A percentile compares a stretch with the other conserved stretches of the same genome.
Evolutionary conservation across 2,329 filamentous ascomycete genomes (phyloP).

Genomic region (Penicillium brasilianum): DNA sequence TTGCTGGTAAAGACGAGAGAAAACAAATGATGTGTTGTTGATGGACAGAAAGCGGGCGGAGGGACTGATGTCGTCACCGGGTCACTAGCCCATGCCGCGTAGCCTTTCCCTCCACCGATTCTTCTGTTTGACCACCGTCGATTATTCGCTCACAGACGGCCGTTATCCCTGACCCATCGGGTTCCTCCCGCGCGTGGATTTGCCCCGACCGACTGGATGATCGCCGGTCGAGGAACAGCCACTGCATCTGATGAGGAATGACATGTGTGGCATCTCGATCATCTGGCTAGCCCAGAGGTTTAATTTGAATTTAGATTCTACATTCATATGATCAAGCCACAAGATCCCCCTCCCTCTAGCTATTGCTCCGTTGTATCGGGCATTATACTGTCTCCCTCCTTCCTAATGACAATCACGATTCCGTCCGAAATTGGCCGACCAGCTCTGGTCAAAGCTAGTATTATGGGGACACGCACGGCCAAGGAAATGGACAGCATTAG

Average conservation of each 20-base stretch:
- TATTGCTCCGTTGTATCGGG: neutral
- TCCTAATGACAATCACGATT: neutral
- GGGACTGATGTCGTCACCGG: slow-evolving; percentile 1
- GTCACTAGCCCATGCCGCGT: neutral
- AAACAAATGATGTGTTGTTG: neutral
- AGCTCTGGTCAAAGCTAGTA: neutral
- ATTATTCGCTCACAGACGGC: neutral
- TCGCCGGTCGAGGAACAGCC: neutral
- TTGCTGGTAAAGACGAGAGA: neutral
- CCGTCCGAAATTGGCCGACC: neutral
- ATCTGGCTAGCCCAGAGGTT: neutral
- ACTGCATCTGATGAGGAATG: neutral
- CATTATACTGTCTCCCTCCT: neutral
- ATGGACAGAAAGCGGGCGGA: neutral
- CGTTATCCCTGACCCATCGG: neutral
- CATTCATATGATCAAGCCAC: neutral
- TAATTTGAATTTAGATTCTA: neutral
- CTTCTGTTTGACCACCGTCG: neutral
- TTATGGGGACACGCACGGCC: neutral
- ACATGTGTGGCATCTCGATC: neutral
- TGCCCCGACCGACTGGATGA: neutral
- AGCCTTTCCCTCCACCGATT: neutral
- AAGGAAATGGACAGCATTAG: neutral
- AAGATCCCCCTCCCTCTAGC: neutral
- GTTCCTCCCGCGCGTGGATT: too few relatives aligned